Base-by-base conservation (phyloP, 75 land plant species). In the Pinus albicaulis region DNA sequence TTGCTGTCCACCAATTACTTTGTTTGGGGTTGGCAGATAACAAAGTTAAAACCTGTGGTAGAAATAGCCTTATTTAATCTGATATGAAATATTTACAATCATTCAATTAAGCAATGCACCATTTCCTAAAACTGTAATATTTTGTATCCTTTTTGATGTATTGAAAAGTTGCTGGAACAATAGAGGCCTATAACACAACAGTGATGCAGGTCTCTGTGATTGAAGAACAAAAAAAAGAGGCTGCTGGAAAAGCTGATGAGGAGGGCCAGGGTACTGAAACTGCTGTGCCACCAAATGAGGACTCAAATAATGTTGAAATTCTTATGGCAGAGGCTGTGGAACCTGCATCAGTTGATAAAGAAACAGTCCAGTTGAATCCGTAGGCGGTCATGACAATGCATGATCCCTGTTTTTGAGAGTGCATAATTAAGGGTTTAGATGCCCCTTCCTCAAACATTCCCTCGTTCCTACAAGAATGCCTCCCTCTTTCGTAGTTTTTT, bases 191-290 rank as follows among this genome's bases (percentile, higher is more conserved):
- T 66, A 66, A 66, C 71, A 17, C 20, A 66, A 20, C 8, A 66
- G 41, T 20, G 19, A 66, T 66, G 71, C 71, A 66, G 71, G 71
- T 41, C 38, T 66, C 22, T 38, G 71, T 66, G 44, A 66, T 66
- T 38, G 71, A 66, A 66, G 71, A 66, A n/a, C 71, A 66, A 66
- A 66, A 3, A 6, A 66, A 66, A 38, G 71, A 66, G 48, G 71
- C 48, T 66, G 23, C 52, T 68, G 48, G n/a, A 44, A 34, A 68
- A 38, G 48, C 3, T 68, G 71, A 68, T 1, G 71, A 68, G 52
- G 71, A 68, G 71, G 44, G 22, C 10, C 48, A 68, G 48, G 41
- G 3, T 8, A n/a, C 71, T 68, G 71, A 68, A 68, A 44, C 34
- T 68, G 71, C 34, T 68, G 71, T 41, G n/a, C 19, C n/a, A n/a